Percentiles rank a stretch among this genome's conserved stretches.
Evolutionary conservation across 2,329 filamentous ascomycete species (phyloP).

Genomic region (Arthrobotrys iridis): DNA sequence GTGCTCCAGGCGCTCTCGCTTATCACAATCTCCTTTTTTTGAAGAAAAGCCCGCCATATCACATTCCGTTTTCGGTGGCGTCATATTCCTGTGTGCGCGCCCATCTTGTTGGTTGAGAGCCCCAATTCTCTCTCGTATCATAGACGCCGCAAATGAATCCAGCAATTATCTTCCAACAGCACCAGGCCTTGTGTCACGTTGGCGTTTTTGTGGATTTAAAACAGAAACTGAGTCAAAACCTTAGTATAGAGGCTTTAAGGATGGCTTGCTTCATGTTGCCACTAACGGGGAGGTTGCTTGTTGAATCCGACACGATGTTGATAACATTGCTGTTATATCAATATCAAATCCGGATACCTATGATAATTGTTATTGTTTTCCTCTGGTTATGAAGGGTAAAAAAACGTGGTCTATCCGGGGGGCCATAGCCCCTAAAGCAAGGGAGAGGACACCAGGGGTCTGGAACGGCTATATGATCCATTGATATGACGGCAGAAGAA

Average conservation of each 20-base stretch:
- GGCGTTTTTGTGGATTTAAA: conserved; percentile 51
- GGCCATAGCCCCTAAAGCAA: conserved; percentile 39
- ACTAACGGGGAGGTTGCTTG: conserved; percentile 37
- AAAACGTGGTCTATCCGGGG: conserved; percentile 52
- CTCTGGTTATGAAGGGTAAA: neutral
- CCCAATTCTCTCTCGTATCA: neutral
- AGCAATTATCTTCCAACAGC: neutral
- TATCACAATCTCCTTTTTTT: conserved; percentile 28
- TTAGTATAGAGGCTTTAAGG: conserved; percentile 33
- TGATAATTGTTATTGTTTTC: conserved; percentile 12
- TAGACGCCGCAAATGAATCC: conserved; percentile 23
- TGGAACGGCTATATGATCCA: conserved; percentile 35
- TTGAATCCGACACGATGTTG: conserved; percentile 32
- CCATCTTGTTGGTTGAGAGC: conserved; percentile 11
- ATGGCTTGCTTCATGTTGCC: conserved; percentile 40
- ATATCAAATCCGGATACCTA: conserved; percentile 29
- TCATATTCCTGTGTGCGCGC: neutral
- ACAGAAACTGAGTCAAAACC: conserved; percentile 43
- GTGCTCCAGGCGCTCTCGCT: conserved; percentile 29
- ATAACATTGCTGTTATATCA: conserved; percentile 11
- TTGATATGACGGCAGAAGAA: conserved; percentile 34
- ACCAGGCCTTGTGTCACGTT: conserved; percentile 40
- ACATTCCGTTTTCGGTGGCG: conserved; percentile 52
- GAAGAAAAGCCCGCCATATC: conserved; percentile 4
- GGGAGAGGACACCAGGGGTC: conserved; percentile 15